Percentiles rank a stretch among this genome's conserved stretches.
Evolutionary conservation across 495 filamentous ascomycete genomes (phyloP).

Genomic region (Lepidopterella palustris): DNA sequence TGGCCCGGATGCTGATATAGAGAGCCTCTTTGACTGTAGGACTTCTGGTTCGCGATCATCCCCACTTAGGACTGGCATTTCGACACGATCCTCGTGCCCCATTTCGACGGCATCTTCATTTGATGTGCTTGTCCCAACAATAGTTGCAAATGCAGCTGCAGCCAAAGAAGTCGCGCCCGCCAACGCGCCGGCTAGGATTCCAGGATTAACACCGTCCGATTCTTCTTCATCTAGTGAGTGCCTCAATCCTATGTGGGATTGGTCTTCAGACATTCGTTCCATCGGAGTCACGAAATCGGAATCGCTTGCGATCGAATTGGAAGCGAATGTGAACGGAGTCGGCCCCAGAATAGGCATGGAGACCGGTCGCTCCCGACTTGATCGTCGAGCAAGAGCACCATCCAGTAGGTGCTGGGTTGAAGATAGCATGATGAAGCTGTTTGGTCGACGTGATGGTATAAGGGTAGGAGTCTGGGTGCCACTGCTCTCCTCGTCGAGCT

Average conservation of each 20-base stretch:
- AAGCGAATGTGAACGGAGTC: slow-evolving; percentile 11
- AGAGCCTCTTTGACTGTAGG: slow-evolving; percentile 21
- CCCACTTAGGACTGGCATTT: slow-evolving; percentile 6
- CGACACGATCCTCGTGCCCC: slow-evolving; percentile 10
- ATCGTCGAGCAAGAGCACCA: not conserved
- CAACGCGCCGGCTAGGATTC: not conserved
- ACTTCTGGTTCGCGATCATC: slow-evolving; percentile 18
- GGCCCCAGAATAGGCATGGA: slow-evolving; percentile 20
- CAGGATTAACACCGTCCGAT: slow-evolving; percentile 6
- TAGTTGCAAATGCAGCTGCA: slow-evolving; percentile 20
- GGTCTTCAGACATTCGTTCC: slow-evolving; percentile 18
- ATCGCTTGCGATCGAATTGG: not conserved
- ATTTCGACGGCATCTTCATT: not conserved
- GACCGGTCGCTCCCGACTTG: slow-evolving; percentile 9
- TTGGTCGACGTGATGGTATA: slow-evolving; percentile 14
- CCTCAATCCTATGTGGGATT: slow-evolving; percentile 15
- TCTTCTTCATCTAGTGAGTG: slow-evolving; percentile 9
- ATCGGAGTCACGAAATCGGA: slow-evolving; percentile 3
- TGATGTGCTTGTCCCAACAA: slow-evolving; percentile 6
- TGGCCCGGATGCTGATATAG: slow-evolving; percentile 17
- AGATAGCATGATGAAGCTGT: slow-evolving; percentile 23
- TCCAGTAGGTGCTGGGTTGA: slow-evolving; percentile 3
- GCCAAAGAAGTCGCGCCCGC: slow-evolving; percentile 24
- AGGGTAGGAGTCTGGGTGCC: slow-evolving; percentile 28
- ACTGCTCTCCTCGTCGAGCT: slow-evolving; percentile 52